Evolutionary conservation across 768 basidiomycete genomes (phyloP), one percentile per base, ranked within the genome.

Genomic region (Rhodotorula sphaerocarpa): DNA sequence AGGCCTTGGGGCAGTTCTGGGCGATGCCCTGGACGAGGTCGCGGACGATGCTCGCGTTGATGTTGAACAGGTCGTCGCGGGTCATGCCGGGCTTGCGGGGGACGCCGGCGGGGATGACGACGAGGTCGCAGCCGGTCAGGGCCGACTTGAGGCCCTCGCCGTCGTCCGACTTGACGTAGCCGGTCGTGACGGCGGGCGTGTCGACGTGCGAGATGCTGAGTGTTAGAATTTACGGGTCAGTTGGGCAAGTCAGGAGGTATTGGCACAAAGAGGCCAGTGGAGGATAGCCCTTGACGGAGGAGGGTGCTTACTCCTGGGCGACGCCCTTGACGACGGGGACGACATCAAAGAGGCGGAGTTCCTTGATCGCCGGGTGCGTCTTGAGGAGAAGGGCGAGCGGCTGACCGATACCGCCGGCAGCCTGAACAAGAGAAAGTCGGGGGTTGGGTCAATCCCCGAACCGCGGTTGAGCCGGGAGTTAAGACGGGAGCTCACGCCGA

Each of bases 31-130:
- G 86, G 21, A 92, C 93, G 62, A 99, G 84, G 73, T 90, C 89
- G 71, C 85, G 85, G 61, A 96, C 87, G 75, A 99, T 99, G 50
- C 90, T 90, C 59, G 90, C 95, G 78, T 99, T 99, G 81, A 92
- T 95, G 89, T 92, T 91, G 85, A 97, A 93, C 28, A 93, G 81
- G 76, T 95, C 90, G 76, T 95, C 91, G 76, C 90, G 60, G 58
- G 68, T 72, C 71, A 72, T 72, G 53, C 71, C 71, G 21, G 70
- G 71, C 70, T 99, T 99, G 71, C 93, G 82, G 55, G 93, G 93
- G 5, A 97, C 85, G 74, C 93, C 93, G 71, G 93, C 93, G 57
- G 93, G 93, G 75, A 97, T 95, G 62, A 99, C 82, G 69, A 99
- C 86, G 65, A 99, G 72, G 67, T 95, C 84, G 16, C 91, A 91